phyloP scores from a whole-genome alignment of 2,329 filamentous ascomycete species.

The Purpureocillium lavendulum region DNA sequence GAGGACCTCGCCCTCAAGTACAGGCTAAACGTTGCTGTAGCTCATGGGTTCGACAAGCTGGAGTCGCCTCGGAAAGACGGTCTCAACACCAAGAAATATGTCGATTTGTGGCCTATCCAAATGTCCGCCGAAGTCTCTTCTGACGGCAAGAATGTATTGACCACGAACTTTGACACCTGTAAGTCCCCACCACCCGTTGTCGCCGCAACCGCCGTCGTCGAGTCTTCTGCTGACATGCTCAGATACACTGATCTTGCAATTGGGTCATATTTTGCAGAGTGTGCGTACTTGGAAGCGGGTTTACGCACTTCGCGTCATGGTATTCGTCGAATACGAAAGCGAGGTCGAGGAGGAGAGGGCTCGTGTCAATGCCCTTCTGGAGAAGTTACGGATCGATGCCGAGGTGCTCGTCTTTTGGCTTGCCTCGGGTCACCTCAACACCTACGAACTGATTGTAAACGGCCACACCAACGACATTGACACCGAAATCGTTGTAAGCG shows the following conservation, averaged over 20 bases:
- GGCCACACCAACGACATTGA: constrained; percentile 49
- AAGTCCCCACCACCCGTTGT: constrained; percentile 22
- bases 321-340: constrained; percentile 83
- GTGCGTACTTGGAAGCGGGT: constrained; percentile 71
- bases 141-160: constrained; percentile 60
- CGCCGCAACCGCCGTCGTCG: background rate
- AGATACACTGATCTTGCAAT: constrained; percentile 74
- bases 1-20: constrained; percentile 73
- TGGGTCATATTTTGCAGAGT: constrained; percentile 77
- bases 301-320: constrained; percentile 67
- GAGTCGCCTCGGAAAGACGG: constrained; percentile 59
- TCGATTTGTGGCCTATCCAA: constrained; percentile 87
- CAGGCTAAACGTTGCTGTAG: constrained; percentile 77
- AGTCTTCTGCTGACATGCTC: background rate
- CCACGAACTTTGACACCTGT: constrained; percentile 89
- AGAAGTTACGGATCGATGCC: constrained; percentile 75
- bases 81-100: constrained; percentile 61
- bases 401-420: constrained; percentile 76
- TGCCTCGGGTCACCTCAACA: constrained; percentile 60
- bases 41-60: constrained; percentile 69
- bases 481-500: constrained; percentile 52
- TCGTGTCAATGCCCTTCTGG: constrained; percentile 64
- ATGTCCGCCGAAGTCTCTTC: constrained; percentile 79
- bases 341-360: constrained; percentile 73
- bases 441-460: constrained; percentile 73